Evolutionary conservation across 257 asterid genomes (phyloP).

Genomic region (Nicotiana knightiana): DNA sequence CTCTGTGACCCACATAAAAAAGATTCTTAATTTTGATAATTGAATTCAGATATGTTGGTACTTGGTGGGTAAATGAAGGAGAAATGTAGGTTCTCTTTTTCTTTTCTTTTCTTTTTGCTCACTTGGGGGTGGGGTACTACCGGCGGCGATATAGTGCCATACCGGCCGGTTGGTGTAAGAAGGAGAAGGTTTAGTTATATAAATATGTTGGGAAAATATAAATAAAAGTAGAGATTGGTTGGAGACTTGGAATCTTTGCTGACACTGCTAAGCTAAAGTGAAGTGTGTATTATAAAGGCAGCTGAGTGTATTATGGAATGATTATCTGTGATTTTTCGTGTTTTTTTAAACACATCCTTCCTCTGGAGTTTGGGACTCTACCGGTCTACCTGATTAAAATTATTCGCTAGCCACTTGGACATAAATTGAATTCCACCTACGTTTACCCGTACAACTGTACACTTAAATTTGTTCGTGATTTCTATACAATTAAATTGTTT

Average conservation of each 20-base stretch:
- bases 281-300: neutral
- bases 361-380: neutral
- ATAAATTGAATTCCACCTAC: neutral
- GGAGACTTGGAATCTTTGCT: conserved; percentile 29
- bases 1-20: neutral
- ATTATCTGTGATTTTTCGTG: conserved; percentile 16
- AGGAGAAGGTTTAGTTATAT: neutral
- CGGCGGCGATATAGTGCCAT: conserved; percentile 24
- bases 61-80: neutral
- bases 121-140: neutral
- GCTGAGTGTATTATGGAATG: conserved; percentile 3
- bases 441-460: no score
- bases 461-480: no score
- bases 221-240: conserved; percentile 29
- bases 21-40: neutral
- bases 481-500: no score
- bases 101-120: neutral
- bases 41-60: neutral
- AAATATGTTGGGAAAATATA: neutral
- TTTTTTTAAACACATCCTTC: neutral
- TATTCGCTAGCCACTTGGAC: neutral
- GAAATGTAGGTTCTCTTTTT: neutral
- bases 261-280: conserved; percentile 26
- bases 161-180: conserved; percentile 7
- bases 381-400: neutral